These are phyloP conservation scores for Flagelloscypha sp. DNA, from an alignment of 768 basidiomycete species.

Conservation along the genomic window DNA sequence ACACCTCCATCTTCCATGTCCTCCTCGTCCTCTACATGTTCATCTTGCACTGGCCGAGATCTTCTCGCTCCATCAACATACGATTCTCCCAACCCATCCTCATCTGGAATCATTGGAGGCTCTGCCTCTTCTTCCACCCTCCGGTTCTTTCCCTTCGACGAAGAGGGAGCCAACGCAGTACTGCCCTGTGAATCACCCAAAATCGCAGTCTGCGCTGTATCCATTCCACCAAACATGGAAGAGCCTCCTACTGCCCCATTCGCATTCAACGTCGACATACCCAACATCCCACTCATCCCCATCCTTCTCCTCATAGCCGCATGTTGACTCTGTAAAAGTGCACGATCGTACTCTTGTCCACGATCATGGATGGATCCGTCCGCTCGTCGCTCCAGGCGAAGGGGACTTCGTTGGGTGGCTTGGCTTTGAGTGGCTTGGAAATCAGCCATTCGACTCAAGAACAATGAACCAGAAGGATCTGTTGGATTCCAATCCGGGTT, in stretches of 20 bases:
- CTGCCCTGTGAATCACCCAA: constrained; percentile 73
- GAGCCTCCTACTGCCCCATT: constrained; percentile 24
- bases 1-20: constrained; percentile 74
- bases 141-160: constrained; percentile 10
- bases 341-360: constrained; percentile 69
- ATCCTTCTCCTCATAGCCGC: constrained; percentile 37
- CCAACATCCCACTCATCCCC: constrained; percentile 33
- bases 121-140: constrained; percentile 8
- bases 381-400: constrained; percentile 20
- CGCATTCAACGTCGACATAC: constrained; percentile 38
- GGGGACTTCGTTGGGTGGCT: constrained; percentile 15
- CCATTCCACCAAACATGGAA: constrained; percentile 40
- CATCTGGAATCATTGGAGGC: constrained; percentile 23
- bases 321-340: constrained; percentile 60
- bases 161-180: constrained; percentile 15
- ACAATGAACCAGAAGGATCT: constrained; percentile 86
- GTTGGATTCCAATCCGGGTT: constrained; percentile 94
- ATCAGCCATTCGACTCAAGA: constrained; percentile 77
- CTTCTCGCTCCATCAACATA: constrained; percentile 64
- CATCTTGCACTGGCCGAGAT: constrained; percentile 34
- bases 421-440: constrained; percentile 39
- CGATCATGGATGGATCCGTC: constrained; percentile 39
- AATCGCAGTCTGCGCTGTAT: constrained; percentile 62
- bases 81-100: constrained; percentile 58
- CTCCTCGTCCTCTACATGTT: constrained; percentile 52